Evolutionary conservation across 257 asterid genomes (phyloP).

Genomic region (Petunia axillaris): DNA sequence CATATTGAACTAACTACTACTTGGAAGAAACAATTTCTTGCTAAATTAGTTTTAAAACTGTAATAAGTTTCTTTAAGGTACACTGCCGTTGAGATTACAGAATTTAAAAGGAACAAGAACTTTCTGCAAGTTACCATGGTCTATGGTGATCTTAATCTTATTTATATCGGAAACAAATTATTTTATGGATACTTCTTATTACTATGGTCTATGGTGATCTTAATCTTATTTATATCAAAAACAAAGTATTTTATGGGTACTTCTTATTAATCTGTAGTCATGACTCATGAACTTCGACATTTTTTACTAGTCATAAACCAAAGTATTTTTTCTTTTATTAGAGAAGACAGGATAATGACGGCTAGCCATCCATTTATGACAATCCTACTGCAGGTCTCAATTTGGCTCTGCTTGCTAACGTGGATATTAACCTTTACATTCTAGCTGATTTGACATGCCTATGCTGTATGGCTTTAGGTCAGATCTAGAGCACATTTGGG

Average conservation of each 20-base stretch:
- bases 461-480: too few species aligned
- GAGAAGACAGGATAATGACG: neutral
- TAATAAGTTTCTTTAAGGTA: neutral
- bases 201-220: neutral
- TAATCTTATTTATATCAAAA: neutral
- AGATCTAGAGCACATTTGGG: too few species aligned
- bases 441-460: too few species aligned
- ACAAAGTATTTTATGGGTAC: too few species aligned
- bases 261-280: neutral
- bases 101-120: neutral
- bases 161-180: neutral
- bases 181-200: neutral
- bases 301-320: too few species aligned
- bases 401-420: too few species aligned
- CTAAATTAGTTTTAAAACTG: too few species aligned
- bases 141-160: neutral
- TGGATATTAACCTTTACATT: too few species aligned
- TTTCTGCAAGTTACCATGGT: conserved; percentile 1
- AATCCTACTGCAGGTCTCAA: neutral
- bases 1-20: too few species aligned
- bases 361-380: neutral
- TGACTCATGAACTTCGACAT: neutral
- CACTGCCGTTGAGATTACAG: neutral
- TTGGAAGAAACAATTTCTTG: too few species aligned
- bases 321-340: neutral